phyloP scores from a whole-genome alignment of 1,284 basidiomycete genomes.

The Leucoagaricus sp. region DNA sequence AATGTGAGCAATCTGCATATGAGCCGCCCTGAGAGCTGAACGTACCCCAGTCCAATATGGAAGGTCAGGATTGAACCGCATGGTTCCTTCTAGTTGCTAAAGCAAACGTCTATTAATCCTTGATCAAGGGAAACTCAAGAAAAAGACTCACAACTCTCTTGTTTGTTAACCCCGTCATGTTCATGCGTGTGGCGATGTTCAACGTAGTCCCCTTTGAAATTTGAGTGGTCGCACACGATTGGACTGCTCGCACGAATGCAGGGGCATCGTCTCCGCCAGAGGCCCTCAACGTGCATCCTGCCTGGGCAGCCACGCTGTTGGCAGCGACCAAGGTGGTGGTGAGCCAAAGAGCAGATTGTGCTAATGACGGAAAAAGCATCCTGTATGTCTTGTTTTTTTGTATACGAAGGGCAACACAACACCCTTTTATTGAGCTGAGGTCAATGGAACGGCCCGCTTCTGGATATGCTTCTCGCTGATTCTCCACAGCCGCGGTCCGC shows the following conservation, averaged over 20 bases:
- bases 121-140: not conserved
- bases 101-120: not conserved
- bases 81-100: constrained; percentile 50
- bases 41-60: constrained; percentile 53
- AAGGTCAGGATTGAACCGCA: constrained; percentile 52
- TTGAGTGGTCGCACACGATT: constrained; percentile 43
- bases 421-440: not conserved
- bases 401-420: too few relatives aligned
- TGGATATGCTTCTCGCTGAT: not conserved
- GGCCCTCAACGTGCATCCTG: constrained; percentile 40
- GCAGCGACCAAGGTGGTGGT: not conserved
- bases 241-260: constrained; percentile 45
- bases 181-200: constrained; percentile 49
- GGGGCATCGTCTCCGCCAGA: constrained; percentile 56
- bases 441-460: constrained; percentile 2
- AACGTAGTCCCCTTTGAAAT: constrained; percentile 50
- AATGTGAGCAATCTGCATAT: not conserved
- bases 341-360: too few relatives aligned
- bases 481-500: constrained; percentile 5
- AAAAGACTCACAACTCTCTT: constrained; percentile 48
- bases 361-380: too few relatives aligned
- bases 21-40: not conserved
- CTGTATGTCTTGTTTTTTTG: too few relatives aligned
- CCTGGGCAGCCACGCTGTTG: not conserved
- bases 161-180: constrained; percentile 53